Conservation (phyloP, 225 moss, liverwort and hornwort genomes). For the Polytrichum commune region DNA sequence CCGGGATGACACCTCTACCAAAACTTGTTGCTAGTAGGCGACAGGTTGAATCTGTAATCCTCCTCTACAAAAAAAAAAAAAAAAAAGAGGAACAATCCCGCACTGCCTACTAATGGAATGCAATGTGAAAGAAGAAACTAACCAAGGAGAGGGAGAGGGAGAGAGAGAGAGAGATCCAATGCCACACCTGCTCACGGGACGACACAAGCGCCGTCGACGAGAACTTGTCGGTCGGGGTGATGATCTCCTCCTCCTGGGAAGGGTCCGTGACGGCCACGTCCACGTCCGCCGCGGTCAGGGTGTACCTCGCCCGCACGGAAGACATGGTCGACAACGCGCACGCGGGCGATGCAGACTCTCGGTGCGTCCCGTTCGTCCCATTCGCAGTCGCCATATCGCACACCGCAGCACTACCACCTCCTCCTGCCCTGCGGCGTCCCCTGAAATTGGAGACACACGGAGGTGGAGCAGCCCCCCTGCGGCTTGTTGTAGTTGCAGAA, state of each 20-base stretch:
- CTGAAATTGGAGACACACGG: no score
- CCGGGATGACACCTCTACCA: constrained; percentile 2
- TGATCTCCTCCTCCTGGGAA: constrained; percentile 12
- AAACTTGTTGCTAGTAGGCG: constrained; percentile 28
- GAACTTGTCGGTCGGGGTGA: constrained; percentile 31
- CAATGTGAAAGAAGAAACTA: no score
- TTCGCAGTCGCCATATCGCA: no score
- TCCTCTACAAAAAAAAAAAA: no score
- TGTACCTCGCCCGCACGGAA: constrained; percentile 29
- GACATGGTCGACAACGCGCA: background rate
- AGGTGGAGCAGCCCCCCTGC: no score
- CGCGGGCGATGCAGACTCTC: no score
- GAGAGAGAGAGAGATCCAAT: background rate
- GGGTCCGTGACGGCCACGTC: constrained; percentile 12
- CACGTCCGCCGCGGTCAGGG: constrained; percentile 21
- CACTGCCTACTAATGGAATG: no score
- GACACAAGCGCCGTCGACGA: constrained; percentile 28
- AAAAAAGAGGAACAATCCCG: no score
- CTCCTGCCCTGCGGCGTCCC: no score
- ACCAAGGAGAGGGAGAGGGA: background rate
- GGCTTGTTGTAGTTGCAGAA: no score
- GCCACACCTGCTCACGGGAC: constrained; percentile 35
- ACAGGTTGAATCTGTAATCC: constrained; percentile 1
- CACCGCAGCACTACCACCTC: no score
- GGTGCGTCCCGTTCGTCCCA: no score